Percentiles rank a stretch among this genome's conserved stretches.
These are phyloP conservation scores for Trichomonascaceae sp. DNA, from an alignment of 1,139 yeast genomes.

Conservation along the genomic window DNA sequence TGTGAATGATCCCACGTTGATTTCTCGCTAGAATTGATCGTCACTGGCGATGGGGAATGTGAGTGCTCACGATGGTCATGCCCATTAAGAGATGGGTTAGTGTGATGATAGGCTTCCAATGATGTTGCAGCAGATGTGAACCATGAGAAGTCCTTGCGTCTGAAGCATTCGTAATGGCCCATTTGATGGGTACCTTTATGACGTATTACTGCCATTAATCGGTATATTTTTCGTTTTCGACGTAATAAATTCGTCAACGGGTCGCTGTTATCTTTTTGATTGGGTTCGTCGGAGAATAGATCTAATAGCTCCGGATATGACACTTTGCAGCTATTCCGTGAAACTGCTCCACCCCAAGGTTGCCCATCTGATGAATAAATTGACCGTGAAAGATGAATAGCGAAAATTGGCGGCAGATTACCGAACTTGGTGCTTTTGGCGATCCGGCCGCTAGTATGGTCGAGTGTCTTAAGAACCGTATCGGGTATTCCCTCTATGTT, in stretches of 20 bases:
- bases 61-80: not conserved
- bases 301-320: conserved; percentile 53
- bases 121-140: conserved; percentile 16
- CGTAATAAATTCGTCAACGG: conserved; percentile 6
- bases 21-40: not conserved
- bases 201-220: conserved; percentile 64
- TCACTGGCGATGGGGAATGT: conserved; percentile 8
- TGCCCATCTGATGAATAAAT: conserved; percentile 40
- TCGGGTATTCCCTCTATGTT: conserved; percentile 28
- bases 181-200: conserved; percentile 86
- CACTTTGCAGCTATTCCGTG: conserved; percentile 74
- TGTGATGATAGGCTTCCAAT: not conserved
- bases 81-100: not conserved
- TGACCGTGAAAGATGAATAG: conserved; percentile 79
- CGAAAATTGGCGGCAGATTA: conserved; percentile 63
- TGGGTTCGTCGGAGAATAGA: conserved; percentile 33
- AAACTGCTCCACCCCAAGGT: conserved; percentile 49
- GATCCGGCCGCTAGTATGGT: conserved; percentile 57
- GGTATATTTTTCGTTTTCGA: conserved; percentile 36
- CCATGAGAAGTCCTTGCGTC: conserved; percentile 28
- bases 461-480: conserved; percentile 28
- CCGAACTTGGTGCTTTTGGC: conserved; percentile 56
- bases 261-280: conserved; percentile 19
- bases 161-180: conserved; percentile 59
- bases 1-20: not conserved